Evolutionary conservation across 176 grass and related monocot genomes (phyloP).

Genomic region (Lolium perenne): DNA sequence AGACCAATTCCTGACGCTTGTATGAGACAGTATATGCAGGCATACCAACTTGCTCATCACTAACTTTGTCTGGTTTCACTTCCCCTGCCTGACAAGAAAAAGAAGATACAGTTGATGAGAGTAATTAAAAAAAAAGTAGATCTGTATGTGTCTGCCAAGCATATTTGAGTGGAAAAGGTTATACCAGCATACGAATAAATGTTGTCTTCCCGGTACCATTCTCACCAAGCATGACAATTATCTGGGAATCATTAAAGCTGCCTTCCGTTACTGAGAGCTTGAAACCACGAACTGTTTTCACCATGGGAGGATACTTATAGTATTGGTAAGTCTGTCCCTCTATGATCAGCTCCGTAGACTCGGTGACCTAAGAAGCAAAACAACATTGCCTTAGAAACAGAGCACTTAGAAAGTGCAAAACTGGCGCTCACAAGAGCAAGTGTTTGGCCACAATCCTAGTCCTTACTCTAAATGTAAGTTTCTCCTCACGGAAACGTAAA

Average conservation of each 20-base stretch:
- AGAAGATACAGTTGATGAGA: constrained; percentile 2
- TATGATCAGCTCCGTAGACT: constrained; percentile 62
- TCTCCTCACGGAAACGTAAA: constrained; percentile 69
- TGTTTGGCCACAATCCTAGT: background rate
- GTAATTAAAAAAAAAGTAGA: background rate
- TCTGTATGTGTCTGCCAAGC: background rate
- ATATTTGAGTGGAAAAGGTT: constrained; percentile 27
- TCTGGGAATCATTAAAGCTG: constrained; percentile 74
- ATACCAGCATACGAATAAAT: constrained; percentile 80
- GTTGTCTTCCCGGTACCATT: constrained; percentile 86
- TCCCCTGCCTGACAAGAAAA: constrained; percentile 57
- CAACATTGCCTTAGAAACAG: constrained; percentile 17
- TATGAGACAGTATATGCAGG: constrained; percentile 77
- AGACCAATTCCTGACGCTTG: constrained; percentile 72
- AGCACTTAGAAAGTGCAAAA: constrained; percentile 23
- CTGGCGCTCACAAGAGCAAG: background rate
- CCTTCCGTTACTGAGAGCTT: constrained; percentile 62
- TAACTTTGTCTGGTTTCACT: constrained; percentile 61
- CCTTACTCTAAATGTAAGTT: constrained; percentile 81
- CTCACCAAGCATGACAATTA: constrained; percentile 84
- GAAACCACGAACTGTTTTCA: constrained; percentile 61
- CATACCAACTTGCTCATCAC: constrained; percentile 61
- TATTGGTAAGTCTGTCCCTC: constrained; percentile 77
- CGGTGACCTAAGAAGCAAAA: constrained; percentile 55
- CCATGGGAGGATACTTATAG: constrained; percentile 80